Evolutionary conservation across 2,329 filamentous ascomycete genomes (phyloP), one percentile per base, ranked within the genome.

Genomic region (Penicillium concentricum): DNA sequence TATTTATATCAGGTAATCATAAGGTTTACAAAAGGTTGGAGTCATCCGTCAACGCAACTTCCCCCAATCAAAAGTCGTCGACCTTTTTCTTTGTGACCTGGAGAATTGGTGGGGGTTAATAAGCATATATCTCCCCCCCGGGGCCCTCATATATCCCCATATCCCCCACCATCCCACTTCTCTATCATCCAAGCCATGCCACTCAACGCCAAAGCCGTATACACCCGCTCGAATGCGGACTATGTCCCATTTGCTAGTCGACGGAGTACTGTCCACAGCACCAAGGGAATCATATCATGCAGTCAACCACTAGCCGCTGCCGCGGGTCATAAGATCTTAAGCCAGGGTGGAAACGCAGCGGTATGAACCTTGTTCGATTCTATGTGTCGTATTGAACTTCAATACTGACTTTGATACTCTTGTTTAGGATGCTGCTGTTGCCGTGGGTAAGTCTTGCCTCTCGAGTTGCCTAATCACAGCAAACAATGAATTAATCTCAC

Each of bases 211-310:
- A 74, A 73, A 56, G 75, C 82, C 52, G 73, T 85, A 50, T 83
- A 82, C 61, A 77, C 81, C 30, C 74, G 77, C 51, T 68, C 69
- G 22, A 76, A 81, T 43, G 76, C 79, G 9, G 74, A 79, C 37
- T 73, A 72, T 50, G 64, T 65, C 46, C 69, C 70, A 4, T 75
- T 75, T 49, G 51, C 90, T 10, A 95, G 91, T 66, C 85, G 93
- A 38, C 82, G 94, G 61, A 97, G 93, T 66, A 92, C 96, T 13
- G 91, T 97, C 13, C 92, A 97, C 73, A 96, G 91, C 73, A 92
- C 90, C 5, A 88, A 92, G 68, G 93, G 92, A 44, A 96, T 97
- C 56, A 90, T 97, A 46, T 84, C 92, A 12, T 95, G 89, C 71
- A 90, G 91, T 1, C 93, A 97, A 73, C 92, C 94, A 15, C 80